Evolutionary conservation across 129 eudicot genomes (phyloP), one percentile per base, ranked within the genome.

Genomic region (Pulicaria dysenterica): DNA sequence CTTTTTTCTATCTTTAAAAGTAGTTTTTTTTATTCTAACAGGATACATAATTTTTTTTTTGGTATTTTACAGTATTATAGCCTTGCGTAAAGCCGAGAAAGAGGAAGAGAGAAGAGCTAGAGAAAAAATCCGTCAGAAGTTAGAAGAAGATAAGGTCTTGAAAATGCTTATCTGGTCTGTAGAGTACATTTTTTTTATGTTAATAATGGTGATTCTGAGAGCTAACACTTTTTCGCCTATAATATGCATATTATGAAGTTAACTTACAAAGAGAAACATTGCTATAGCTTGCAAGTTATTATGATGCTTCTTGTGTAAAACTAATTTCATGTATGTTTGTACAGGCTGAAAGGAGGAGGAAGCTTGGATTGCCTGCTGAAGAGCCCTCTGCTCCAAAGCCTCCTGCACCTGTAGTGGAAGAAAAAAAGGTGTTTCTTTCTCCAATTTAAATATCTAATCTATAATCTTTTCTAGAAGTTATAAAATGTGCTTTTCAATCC

Each of bases 301-400:
- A 39, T 13, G 55, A 48, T 31, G 12, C 43, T 61, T 69, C 0
- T 42, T 37, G 13, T 77, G 41, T 46, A 40, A 77, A 68, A 51
- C 40, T 69, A 47, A 47, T 34, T 34, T 37, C 47, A 15, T 44
- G 42, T 69, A 19, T 48, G 56, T 49, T 24, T 69, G 13, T 50
- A 47, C 79, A 91, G 97, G 97, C 94, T 4, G 97, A 92, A 85
- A 89, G 97, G 82, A 85, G 97, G 56, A 80, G 96, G 67, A 92
- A 88, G 82, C 97, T 92, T 77, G 97, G 97, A 48, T 86, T 92
- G 81, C 96, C 94, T 31, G 82, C 89, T 34, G 96, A 84, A 81
- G 97, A 91, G 45, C 91, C 96, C 47, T 51, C 79, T 69, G 77
- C 89, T 16, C 72, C 75, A 36, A 86, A 88, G 63, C 91, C 97